A percentile compares a stretch with the other conserved stretches of the same genome.
Evolutionary conservation across 225 moss, liverwort and hornwort genomes (phyloP).

Genomic region (Lunularia cruciata): DNA sequence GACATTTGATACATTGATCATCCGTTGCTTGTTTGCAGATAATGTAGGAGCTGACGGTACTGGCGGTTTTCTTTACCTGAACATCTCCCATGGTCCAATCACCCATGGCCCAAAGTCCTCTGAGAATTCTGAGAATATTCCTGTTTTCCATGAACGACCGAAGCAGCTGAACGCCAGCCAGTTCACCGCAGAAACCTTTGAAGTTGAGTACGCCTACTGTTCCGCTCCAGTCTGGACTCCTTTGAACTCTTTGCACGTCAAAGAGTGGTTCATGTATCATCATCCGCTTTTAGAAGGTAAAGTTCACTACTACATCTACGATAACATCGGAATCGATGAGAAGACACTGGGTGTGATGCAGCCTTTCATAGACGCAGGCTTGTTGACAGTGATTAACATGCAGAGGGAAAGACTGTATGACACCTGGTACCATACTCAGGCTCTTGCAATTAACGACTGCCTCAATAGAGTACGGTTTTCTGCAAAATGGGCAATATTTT

Average conservation of each 20-base stretch:
- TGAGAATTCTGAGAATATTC: conserved; percentile 41
- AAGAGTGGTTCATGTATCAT: conserved; percentile 73
- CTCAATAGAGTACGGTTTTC: conserved; percentile 47
- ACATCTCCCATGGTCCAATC: conserved; percentile 36
- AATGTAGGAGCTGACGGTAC: conserved; percentile 22
- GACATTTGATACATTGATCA: conserved; percentile 49
- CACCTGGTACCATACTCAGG: conserved; percentile 60
- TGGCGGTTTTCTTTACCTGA: conserved; percentile 55
- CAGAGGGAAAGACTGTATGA: conserved; percentile 34
- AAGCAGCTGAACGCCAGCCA: conserved; percentile 31
- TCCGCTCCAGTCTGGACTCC: conserved; percentile 52
- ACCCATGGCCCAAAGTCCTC: conserved; percentile 4
- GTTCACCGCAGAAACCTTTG: conserved; percentile 38
- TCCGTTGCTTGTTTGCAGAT: conserved; percentile 56
- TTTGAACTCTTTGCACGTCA: conserved; percentile 36
- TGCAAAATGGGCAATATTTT: conserved; percentile 56
- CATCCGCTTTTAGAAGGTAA: conserved; percentile 44
- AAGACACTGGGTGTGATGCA: conserved; percentile 36
- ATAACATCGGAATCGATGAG: conserved; percentile 34
- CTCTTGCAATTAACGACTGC: conserved; percentile 62
- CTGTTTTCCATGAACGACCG: conserved; percentile 34
- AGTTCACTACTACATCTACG: conserved; percentile 58
- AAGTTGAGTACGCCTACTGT: conserved; percentile 55
- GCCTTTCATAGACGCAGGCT: conserved; percentile 45
- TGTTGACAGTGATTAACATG: conserved; percentile 54